Evolutionary conservation across 2,329 filamentous ascomycete species (phyloP).

Genomic region (Emericellopsis atlantica): DNA sequence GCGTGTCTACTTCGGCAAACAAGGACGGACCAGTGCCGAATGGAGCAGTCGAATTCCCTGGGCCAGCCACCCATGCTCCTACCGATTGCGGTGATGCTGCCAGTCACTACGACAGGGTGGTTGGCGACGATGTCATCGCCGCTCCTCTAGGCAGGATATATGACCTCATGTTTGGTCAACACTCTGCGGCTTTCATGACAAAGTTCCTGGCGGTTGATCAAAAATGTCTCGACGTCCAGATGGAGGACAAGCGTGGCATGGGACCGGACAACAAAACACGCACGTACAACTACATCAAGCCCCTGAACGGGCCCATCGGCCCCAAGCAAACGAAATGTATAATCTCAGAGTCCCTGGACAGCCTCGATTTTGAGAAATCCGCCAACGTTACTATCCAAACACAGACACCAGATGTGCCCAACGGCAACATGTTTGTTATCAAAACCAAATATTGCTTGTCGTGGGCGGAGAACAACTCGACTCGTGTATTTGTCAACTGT

Average conservation of each 20-base stretch:
- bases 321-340: slow-evolving; percentile 93
- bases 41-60: slow-evolving; percentile 59
- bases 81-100: slow-evolving; percentile 75
- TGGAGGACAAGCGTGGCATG: slow-evolving; percentile 74
- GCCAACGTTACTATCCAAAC: slow-evolving; percentile 74
- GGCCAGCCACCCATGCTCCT: slow-evolving; percentile 65
- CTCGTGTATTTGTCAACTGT: slow-evolving; percentile 76
- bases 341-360: slow-evolving; percentile 73
- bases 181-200: slow-evolving; percentile 67
- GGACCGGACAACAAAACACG: slow-evolving; percentile 63
- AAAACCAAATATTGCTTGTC: slow-evolving; percentile 93
- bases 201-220: slow-evolving; percentile 81
- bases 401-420: slow-evolving; percentile 89
- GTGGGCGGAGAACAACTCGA: slow-evolving; percentile 81
- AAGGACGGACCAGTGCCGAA: slow-evolving; percentile 13
- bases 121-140: slow-evolving; percentile 76
- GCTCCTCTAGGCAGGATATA: slow-evolving; percentile 91
- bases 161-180: slow-evolving; percentile 72
- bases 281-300: slow-evolving; percentile 82
- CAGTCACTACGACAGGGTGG: slow-evolving; percentile 70
- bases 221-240: slow-evolving; percentile 77
- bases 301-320: slow-evolving; percentile 70
- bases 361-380: slow-evolving; percentile 75
- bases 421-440: slow-evolving; percentile 77
- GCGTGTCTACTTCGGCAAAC: slow-evolving; percentile 11